These are phyloP conservation scores for Capronia americana DNA, from an alignment of 2,329 filamentous ascomycete species.

Conservation along the genomic window DNA sequence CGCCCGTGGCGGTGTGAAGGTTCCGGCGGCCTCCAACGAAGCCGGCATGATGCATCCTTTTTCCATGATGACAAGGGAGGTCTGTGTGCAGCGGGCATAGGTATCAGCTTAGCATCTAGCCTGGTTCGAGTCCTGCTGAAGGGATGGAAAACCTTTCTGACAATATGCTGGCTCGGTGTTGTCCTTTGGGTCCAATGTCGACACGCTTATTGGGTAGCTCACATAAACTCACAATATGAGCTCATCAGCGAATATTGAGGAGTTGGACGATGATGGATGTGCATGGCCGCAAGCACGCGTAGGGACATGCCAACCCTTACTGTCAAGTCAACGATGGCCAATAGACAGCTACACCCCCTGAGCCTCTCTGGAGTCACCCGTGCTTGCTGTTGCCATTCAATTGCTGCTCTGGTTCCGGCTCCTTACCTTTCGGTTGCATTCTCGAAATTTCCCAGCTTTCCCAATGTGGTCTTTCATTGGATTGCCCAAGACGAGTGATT, in stretches of 20 bases:
- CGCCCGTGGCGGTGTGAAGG: background rate
- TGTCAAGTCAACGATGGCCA: background rate
- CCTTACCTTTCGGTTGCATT: background rate
- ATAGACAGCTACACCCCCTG: background rate
- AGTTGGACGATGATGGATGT: background rate
- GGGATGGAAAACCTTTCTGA: background rate
- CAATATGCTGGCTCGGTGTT: background rate
- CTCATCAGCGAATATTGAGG: background rate
- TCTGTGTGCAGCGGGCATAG: background rate
- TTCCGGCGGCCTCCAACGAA: background rate
- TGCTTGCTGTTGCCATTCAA: background rate
- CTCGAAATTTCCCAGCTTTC: background rate
- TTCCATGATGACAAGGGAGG: background rate
- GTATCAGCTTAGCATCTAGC: background rate
- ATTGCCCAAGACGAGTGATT: background rate
- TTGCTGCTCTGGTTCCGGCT: background rate
- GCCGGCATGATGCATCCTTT: background rate
- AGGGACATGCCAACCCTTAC: background rate
- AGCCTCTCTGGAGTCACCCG: background rate
- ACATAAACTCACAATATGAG: background rate
- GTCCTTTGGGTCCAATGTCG: background rate
- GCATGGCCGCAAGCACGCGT: background rate
- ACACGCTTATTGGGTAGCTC: background rate
- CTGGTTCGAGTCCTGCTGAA: background rate
- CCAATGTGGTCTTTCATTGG: background rate